A percentile compares a stretch with the other conserved stretches of the same genome.
Evolutionary conservation across 139 green algal species (phyloP).

Genomic region (Closterium sp.): DNA sequence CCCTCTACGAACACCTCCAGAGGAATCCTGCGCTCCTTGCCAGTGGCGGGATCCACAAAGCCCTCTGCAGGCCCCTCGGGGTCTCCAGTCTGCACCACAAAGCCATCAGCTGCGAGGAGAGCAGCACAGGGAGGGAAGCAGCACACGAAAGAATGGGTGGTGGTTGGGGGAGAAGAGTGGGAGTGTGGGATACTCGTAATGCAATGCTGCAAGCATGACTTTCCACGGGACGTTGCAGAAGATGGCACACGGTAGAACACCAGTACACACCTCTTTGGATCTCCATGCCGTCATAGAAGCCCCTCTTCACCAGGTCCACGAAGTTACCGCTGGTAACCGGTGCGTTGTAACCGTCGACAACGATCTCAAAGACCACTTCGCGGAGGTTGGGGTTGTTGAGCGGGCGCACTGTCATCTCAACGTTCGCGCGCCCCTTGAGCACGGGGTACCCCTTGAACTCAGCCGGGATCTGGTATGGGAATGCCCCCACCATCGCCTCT

Average conservation of each 20-base stretch:
- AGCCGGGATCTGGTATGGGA: conserved; percentile 86
- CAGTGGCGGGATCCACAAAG: conserved; percentile 63
- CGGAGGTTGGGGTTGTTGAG: conserved; percentile 53
- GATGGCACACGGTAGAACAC: background rate
- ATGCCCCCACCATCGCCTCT: conserved; percentile 90
- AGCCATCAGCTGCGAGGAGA: conserved; percentile 76
- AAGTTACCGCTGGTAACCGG: conserved; percentile 91
- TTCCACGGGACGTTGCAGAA: too few species aligned
- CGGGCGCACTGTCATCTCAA: conserved; percentile 84
- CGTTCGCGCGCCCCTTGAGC: conserved; percentile 89
- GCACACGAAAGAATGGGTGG: background rate
- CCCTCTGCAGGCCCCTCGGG: conserved; percentile 68
- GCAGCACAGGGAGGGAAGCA: background rate
- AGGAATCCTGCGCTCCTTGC: conserved; percentile 72
- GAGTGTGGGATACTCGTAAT: background rate
- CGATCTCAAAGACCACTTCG: conserved; percentile 66
- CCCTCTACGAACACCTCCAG: conserved; percentile 86
- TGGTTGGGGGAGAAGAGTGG: background rate
- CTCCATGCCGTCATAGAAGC: conserved; percentile 96
- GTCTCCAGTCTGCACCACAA: conserved; percentile 97
- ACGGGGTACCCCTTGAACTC: conserved; percentile 84
- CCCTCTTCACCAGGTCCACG: conserved; percentile 82
- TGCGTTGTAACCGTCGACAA: conserved; percentile 95
- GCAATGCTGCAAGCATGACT: too few species aligned
- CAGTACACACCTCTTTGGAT: conserved; percentile 68